Conservation (phyloP, 192 early-diverging fungal genomes). For the Entomortierella lignicola region DNA sequence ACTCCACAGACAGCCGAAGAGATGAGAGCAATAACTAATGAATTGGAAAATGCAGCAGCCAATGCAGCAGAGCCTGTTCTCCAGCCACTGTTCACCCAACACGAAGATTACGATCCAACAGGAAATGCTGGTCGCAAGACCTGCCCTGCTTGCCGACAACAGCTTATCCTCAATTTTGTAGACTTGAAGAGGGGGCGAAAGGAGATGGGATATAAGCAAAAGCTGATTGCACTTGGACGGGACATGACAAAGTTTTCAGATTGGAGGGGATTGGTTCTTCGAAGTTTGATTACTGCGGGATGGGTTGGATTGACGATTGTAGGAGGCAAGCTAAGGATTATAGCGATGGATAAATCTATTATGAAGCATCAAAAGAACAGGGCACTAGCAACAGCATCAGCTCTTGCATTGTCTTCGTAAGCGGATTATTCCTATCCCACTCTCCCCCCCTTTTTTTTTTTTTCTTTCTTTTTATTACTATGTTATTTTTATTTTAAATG, state of each 20-base stretch:
- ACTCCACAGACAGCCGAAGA: neutral
- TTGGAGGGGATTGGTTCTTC: conserved; percentile 36
- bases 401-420: conserved; percentile 4
- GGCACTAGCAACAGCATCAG: conserved; percentile 24
- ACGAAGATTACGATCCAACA: conserved; percentile 12
- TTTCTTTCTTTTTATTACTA: neutral
- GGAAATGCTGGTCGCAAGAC: conserved; percentile 42
- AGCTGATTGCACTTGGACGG: conserved; percentile 19
- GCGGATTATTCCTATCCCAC: neutral
- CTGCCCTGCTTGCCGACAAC: conserved; percentile 47
- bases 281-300: conserved; percentile 43
- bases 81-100: conserved; percentile 36
- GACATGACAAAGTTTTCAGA: conserved; percentile 54
- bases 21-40: neutral
- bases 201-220: conserved; percentile 41
- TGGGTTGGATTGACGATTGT: conserved; percentile 53
- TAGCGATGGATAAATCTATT: conserved; percentile 47
- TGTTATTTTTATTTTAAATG: neutral
- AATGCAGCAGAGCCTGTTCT: conserved; percentile 37
- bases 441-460: neutral
- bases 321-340: conserved; percentile 42
- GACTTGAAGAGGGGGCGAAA: conserved; percentile 38
- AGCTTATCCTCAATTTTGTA: conserved; percentile 45
- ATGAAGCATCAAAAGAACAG: conserved; percentile 44
- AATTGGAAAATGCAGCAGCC: neutral